These are phyloP conservation scores for Ceratocystis ficicola DNA, from an alignment of 2,329 filamentous ascomycete genomes.

Conservation along the genomic window DNA sequence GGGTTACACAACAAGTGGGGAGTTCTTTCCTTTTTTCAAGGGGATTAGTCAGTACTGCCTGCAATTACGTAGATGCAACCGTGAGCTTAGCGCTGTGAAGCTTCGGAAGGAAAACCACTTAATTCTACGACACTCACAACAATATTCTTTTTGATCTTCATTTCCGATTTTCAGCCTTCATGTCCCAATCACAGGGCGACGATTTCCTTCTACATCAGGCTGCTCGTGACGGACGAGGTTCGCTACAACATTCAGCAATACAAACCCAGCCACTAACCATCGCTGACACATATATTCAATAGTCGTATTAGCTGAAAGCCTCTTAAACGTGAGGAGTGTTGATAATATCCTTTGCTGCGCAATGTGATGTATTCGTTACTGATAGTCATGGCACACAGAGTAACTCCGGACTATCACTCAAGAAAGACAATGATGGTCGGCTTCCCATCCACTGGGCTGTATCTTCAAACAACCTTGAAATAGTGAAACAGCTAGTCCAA, in stretches of 20 bases:
- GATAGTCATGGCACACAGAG: constrained; percentile 37
- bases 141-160: background rate
- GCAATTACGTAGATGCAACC: too few relatives aligned
- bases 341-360: background rate
- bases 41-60: too few relatives aligned
- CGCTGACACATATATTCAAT: background rate
- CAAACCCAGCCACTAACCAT: background rate
- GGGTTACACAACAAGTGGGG: constrained; percentile 3
- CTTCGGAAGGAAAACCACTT: background rate
- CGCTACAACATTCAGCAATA: constrained; percentile 25
- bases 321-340: constrained; percentile 15
- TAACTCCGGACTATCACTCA: constrained; percentile 62
- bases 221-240: constrained; percentile 72
- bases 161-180: background rate
- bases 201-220: constrained; percentile 82
- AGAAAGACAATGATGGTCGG: constrained; percentile 73
- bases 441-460: constrained; percentile 90
- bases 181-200: constrained; percentile 30
- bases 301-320: constrained; percentile 11
- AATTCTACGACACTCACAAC: background rate
- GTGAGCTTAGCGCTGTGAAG: background rate
- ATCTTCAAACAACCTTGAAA: constrained; percentile 66
- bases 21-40: too few relatives aligned
- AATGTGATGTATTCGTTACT: background rate
- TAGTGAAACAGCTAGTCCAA: constrained; percentile 60